Evolutionary conservation across 2,329 filamentous ascomycete species (phyloP).

Genomic region (Penicillium sp.): DNA sequence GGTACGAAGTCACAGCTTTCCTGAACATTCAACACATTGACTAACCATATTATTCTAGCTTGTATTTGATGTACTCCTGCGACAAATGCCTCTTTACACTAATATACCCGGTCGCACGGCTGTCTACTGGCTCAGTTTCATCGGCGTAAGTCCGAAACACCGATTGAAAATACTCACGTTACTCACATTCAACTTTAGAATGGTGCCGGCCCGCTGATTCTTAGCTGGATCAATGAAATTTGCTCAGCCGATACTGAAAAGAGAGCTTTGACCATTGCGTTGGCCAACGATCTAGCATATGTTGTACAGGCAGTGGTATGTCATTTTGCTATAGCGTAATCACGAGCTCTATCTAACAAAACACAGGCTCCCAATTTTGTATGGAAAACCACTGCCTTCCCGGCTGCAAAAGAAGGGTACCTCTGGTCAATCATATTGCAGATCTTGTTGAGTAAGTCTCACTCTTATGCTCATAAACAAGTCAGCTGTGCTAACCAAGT

Average conservation of each 20-base stretch:
- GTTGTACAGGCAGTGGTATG: slow-evolving; percentile 35
- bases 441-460: slow-evolving; percentile 33
- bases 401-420: slow-evolving; percentile 39
- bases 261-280: slow-evolving; percentile 32
- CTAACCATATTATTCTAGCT: slow-evolving; percentile 20
- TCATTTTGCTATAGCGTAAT: not conserved
- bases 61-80: slow-evolving; percentile 33
- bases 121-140: slow-evolving; percentile 42
- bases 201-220: slow-evolving; percentile 41
- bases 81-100: slow-evolving; percentile 39
- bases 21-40: too few relatives aligned
- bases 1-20: slow-evolving; percentile 17
- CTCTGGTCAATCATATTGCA: slow-evolving; percentile 38
- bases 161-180: not conserved
- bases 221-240: slow-evolving; percentile 41
- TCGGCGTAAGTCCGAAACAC: slow-evolving; percentile 29
- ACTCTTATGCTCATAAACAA: not conserved
- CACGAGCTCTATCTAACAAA: not conserved
- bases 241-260: slow-evolving; percentile 34
- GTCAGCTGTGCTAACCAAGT: not conserved
- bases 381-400: slow-evolving; percentile 45
- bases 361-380: slow-evolving; percentile 40
- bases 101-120: slow-evolving; percentile 37
- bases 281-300: slow-evolving; percentile 36
- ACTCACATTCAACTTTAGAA: slow-evolving; percentile 8